Evolutionary conservation across 352 stramenopile species (phyloP).

Genomic region (Globisporangium okanoganense): DNA sequence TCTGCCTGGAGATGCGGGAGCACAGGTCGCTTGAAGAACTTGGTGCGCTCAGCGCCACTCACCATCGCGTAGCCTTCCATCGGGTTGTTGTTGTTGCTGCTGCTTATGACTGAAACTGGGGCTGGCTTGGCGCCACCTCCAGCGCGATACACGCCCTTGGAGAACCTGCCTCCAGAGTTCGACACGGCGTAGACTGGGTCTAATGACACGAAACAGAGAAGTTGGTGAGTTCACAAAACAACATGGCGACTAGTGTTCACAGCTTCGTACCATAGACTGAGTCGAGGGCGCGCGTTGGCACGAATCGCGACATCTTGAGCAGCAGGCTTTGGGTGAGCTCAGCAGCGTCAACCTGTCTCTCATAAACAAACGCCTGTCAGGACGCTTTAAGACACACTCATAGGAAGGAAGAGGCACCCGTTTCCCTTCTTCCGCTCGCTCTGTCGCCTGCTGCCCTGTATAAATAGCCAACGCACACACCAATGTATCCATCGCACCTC

Average conservation of each 20-base stretch:
- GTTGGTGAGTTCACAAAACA: not conserved
- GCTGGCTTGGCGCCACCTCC: slow-evolving; percentile 17
- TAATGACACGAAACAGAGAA: slow-evolving; percentile 14
- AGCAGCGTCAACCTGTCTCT: not conserved
- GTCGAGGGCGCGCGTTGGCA: slow-evolving; percentile 66
- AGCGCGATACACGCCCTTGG: slow-evolving; percentile 55
- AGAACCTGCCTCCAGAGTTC: slow-evolving; percentile 54
- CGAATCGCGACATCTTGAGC: slow-evolving; percentile 43
- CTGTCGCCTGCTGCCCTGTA: not conserved
- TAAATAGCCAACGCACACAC: slow-evolving; percentile 1
- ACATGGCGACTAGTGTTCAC: not conserved
- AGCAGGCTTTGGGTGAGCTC: not conserved
- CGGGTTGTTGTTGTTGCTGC: slow-evolving; percentile 23
- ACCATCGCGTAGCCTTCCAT: slow-evolving; percentile 42
- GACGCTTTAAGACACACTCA: not conserved
- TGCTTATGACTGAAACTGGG: slow-evolving; percentile 21
- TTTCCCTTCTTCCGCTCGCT: not conserved
- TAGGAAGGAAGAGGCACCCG: not conserved
- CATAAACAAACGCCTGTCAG: slow-evolving; percentile 1
- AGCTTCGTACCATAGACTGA: slow-evolving; percentile 62
- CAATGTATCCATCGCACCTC: not conserved
- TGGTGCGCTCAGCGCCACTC: slow-evolving; percentile 72
- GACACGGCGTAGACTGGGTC: slow-evolving; percentile 78
- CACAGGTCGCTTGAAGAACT: slow-evolving; percentile 89
- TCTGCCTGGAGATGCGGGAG: slow-evolving; percentile 87